These are phyloP conservation scores for Pseudogymnoascus sp. DNA, from an alignment of 2,329 filamentous ascomycete genomes.

Conservation along the genomic window DNA sequence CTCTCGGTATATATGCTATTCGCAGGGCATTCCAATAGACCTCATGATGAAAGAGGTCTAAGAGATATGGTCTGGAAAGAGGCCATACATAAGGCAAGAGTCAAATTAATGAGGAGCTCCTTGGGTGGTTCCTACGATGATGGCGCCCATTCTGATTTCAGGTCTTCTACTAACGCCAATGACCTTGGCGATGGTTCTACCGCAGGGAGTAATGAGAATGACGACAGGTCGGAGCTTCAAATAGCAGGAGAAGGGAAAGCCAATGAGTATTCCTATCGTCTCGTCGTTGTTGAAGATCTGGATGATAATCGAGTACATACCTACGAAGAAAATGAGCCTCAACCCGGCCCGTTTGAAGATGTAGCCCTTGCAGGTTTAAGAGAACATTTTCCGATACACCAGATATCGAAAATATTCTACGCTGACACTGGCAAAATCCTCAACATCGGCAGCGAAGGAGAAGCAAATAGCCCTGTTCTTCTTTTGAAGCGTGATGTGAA, in stretches of 20 bases:
- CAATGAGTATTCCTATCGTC: constrained; percentile 61
- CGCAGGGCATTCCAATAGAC: constrained; percentile 60
- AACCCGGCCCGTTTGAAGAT: constrained; percentile 51
- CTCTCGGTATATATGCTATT: constrained; percentile 96
- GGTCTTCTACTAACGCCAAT: constrained; percentile 11
- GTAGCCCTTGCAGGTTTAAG: constrained; percentile 57
- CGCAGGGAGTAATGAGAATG: neutral
- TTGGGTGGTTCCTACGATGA: neutral
- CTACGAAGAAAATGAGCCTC: constrained; percentile 52
- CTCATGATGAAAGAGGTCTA: constrained; percentile 24
- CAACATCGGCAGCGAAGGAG: constrained; percentile 61
- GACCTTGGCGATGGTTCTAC: constrained; percentile 25
- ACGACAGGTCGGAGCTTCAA: constrained; percentile 5
- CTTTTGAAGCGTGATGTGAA: constrained; percentile 62
- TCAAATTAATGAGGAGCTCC: constrained; percentile 52
- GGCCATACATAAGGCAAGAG: constrained; percentile 84
- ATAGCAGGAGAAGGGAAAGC: constrained; percentile 22
- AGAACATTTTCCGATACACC: constrained; percentile 61
- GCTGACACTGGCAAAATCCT: constrained; percentile 70
- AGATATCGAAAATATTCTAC: constrained; percentile 72
- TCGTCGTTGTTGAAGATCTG: constrained; percentile 63
- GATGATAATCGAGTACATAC: constrained; percentile 64
- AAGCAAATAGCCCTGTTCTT: constrained; percentile 61
- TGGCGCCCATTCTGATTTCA: neutral
- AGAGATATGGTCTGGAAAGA: constrained; percentile 76